Conservation (phyloP, 2,329 filamentous ascomycete species). For the Colletotrichum karsti region DNA sequence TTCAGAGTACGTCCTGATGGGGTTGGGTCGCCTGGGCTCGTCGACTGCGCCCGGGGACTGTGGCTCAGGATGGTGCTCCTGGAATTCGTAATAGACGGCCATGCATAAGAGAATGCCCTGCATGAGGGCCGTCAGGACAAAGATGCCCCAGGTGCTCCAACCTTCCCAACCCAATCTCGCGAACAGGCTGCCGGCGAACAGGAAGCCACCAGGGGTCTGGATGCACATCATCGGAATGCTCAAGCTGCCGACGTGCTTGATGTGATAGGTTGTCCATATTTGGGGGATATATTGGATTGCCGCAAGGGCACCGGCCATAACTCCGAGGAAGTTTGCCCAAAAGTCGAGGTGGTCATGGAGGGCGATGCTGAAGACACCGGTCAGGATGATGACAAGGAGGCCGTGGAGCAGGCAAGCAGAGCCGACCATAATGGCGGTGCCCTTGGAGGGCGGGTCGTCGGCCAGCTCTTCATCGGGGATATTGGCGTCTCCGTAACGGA, state of each 20-base stretch:
- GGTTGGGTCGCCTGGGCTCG: slow-evolving; percentile 43
- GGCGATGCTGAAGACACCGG: slow-evolving; percentile 72
- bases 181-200: slow-evolving; percentile 88
- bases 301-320: slow-evolving; percentile 81
- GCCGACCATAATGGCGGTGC: slow-evolving; percentile 81
- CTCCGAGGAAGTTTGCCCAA: slow-evolving; percentile 88
- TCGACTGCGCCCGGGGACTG: slow-evolving; percentile 12
- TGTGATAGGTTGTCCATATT: slow-evolving; percentile 87
- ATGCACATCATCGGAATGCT: slow-evolving; percentile 99
- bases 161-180: slow-evolving; percentile 80
- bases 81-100: slow-evolving; percentile 80
- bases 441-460: slow-evolving; percentile 71
- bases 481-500: slow-evolving; percentile 70
- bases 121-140: slow-evolving; percentile 84
- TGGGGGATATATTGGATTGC: slow-evolving; percentile 94
- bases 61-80: slow-evolving; percentile 44
- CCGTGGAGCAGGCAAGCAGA: slow-evolving; percentile 78
- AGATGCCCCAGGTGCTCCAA: slow-evolving; percentile 97
- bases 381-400: slow-evolving; percentile 73
- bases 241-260: slow-evolving; percentile 88
- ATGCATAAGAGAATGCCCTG: slow-evolving; percentile 84
- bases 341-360: slow-evolving; percentile 70
- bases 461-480: slow-evolving; percentile 58
- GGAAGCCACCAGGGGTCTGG: slow-evolving; percentile 90
- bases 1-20: slow-evolving; percentile 56